These are phyloP conservation scores for Hypoxylon crocopeplum DNA, from an alignment of 495 filamentous ascomycete genomes.

Conservation along the genomic window DNA sequence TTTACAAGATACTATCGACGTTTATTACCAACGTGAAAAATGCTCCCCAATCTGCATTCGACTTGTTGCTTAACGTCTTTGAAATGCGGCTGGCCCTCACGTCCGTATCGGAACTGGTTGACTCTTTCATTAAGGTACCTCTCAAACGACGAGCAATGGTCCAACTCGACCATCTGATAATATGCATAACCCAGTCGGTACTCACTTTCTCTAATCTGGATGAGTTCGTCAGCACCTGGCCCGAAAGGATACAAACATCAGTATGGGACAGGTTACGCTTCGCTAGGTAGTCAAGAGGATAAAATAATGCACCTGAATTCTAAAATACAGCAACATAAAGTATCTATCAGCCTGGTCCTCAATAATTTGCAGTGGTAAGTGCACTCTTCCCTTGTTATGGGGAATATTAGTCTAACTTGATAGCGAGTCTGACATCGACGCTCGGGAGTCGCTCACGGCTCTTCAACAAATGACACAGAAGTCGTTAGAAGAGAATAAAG, in stretches of 20 bases:
- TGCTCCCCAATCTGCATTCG: background rate
- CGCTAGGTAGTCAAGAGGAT: background rate
- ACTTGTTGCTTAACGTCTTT: background rate
- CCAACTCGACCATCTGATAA: background rate
- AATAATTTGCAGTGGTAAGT: background rate
- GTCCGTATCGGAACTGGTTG: background rate
- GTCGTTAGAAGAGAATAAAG: background rate
- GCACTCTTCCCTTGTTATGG: background rate
- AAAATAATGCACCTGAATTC: background rate
- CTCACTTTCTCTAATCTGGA: background rate
- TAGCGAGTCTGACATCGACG: conserved; percentile 1
- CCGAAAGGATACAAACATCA: background rate
- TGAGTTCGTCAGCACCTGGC: background rate
- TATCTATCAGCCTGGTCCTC: background rate
- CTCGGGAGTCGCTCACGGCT: background rate
- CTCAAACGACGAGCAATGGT: background rate
- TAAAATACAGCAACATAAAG: background rate
- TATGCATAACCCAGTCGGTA: background rate
- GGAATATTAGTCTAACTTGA: too few relatives aligned
- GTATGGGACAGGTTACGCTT: background rate
- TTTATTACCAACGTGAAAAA: background rate
- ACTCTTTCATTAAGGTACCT: background rate
- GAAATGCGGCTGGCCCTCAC: background rate
- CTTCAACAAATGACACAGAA: background rate
- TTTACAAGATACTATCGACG: background rate